These are phyloP conservation scores for Atractiella rhizophila DNA, from an alignment of 768 basidiomycete species.

Conservation along the genomic window DNA sequence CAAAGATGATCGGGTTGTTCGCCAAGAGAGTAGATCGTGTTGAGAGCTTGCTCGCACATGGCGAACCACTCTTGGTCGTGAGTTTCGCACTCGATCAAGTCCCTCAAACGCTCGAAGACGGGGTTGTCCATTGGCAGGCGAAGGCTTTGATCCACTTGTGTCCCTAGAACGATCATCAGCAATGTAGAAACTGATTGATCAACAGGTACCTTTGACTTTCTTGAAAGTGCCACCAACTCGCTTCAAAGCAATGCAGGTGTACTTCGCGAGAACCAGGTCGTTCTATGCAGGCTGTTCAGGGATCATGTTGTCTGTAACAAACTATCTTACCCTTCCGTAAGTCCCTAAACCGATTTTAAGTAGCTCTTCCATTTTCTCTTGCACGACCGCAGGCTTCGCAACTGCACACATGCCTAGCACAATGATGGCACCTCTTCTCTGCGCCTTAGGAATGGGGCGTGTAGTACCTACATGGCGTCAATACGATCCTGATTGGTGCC, in stretches of 20 bases:
- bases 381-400: slow-evolving; percentile 49
- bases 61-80: slow-evolving; percentile 79
- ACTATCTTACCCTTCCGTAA: slow-evolving; percentile 41
- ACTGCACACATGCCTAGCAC: slow-evolving; percentile 91
- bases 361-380: slow-evolving; percentile 57
- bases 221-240: slow-evolving; percentile 81
- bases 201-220: slow-evolving; percentile 61
- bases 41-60: slow-evolving; percentile 86
- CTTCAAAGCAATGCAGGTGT: slow-evolving; percentile 79
- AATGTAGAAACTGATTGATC: background rate
- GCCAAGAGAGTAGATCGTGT: slow-evolving; percentile 79
- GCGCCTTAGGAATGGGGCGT: slow-evolving; percentile 46
- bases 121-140: slow-evolving; percentile 65
- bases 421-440: slow-evolving; percentile 83
- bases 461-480: slow-evolving; percentile 33
- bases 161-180: slow-evolving; percentile 30
- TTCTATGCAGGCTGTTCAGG: slow-evolving; percentile 26
- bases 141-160: slow-evolving; percentile 58
- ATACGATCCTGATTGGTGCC: background rate
- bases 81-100: slow-evolving; percentile 53
- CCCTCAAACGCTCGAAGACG: slow-evolving; percentile 59
- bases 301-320: background rate
- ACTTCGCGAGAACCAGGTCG: slow-evolving; percentile 69
- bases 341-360: slow-evolving; percentile 65
- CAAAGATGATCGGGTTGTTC: slow-evolving; percentile 77